Conservation (phyloP, 768 basidiomycete species). For the Mycena vulgaris region DNA sequence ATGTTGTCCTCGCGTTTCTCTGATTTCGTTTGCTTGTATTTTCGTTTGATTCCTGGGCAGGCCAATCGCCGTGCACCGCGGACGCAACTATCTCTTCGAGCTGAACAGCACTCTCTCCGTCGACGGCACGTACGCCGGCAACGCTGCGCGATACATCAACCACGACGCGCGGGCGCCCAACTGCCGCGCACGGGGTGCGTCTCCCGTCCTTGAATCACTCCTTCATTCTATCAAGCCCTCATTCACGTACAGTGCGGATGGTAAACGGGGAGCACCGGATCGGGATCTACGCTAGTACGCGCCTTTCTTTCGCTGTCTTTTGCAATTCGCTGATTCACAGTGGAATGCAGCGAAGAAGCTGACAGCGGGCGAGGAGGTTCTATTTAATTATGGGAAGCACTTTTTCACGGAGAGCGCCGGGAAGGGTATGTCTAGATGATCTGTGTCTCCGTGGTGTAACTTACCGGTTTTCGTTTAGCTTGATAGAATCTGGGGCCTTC, state of each 20-base stretch:
- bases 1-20: not conserved
- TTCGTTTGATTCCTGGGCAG: slow-evolving; percentile 44
- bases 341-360: slow-evolving; percentile 54
- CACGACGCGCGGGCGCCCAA: slow-evolving; percentile 63
- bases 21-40: not conserved
- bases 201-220: too few relatives aligned
- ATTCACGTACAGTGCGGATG: slow-evolving; percentile 57
- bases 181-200: slow-evolving; percentile 62
- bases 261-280: slow-evolving; percentile 81
- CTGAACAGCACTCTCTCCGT: slow-evolving; percentile 63
- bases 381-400: slow-evolving; percentile 70
- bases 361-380: slow-evolving; percentile 62
- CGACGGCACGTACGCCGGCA: slow-evolving; percentile 73
- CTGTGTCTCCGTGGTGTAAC: too few relatives aligned
- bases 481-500: too few relatives aligned
- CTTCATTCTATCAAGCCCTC: slow-evolving; percentile 4
- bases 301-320: not conserved
- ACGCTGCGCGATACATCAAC: slow-evolving; percentile 79
- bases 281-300: slow-evolving; percentile 72
- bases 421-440: too few relatives aligned
- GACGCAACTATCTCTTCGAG: slow-evolving; percentile 75
- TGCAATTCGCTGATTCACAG: not conserved
- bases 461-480: too few relatives aligned
- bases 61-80: slow-evolving; percentile 60
- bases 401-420: slow-evolving; percentile 62